A percentile compares a stretch with the other conserved stretches of the same genome.
Conservation (phyloP, 2,329 filamentous ascomycete genomes). For the Phialophora verrucosa region DNA sequence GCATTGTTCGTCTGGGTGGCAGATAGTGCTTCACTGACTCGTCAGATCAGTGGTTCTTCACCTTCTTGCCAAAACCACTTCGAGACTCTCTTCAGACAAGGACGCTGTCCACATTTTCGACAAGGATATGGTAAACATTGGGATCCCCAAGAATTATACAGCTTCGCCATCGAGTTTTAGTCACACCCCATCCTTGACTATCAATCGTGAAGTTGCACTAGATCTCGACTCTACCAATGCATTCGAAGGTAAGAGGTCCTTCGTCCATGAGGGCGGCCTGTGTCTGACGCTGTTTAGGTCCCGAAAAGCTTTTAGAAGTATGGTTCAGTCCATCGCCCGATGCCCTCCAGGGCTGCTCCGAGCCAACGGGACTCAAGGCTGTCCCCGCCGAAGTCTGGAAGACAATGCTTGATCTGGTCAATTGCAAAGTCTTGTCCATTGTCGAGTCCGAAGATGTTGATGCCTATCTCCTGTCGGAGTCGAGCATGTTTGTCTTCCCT, state of each 20-base stretch:
- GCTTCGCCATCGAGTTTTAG: constrained; percentile 77
- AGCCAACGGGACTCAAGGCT: constrained; percentile 80
- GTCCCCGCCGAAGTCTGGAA: constrained; percentile 88
- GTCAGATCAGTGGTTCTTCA: constrained; percentile 43
- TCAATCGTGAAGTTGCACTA: constrained; percentile 92
- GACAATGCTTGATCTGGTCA: constrained; percentile 95
- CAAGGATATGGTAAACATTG: constrained; percentile 81
- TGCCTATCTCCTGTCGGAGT: constrained; percentile 95
- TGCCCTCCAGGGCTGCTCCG: constrained; percentile 71
- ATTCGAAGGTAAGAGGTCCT: constrained; percentile 74
- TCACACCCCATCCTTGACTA: constrained; percentile 87
- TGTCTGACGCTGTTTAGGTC: constrained; percentile 60
- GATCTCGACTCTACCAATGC: constrained; percentile 95
- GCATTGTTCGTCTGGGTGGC: constrained; percentile 95
- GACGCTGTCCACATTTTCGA: constrained; percentile 32
- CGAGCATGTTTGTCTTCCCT: constrained; percentile 99
- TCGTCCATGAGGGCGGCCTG: background rate
- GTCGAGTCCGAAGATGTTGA: constrained; percentile 93
- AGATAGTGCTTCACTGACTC: constrained; percentile 88
- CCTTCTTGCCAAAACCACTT: constrained; percentile 11
- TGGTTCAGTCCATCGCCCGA: constrained; percentile 89
- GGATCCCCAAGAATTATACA: constrained; percentile 80
- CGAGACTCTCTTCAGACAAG: constrained; percentile 25
- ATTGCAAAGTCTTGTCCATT: constrained; percentile 96
- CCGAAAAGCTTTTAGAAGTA: constrained; percentile 97